These are phyloP conservation scores for Fusarium paranaense DNA, from an alignment of 2,329 filamentous ascomycete species.

Conservation along the genomic window DNA sequence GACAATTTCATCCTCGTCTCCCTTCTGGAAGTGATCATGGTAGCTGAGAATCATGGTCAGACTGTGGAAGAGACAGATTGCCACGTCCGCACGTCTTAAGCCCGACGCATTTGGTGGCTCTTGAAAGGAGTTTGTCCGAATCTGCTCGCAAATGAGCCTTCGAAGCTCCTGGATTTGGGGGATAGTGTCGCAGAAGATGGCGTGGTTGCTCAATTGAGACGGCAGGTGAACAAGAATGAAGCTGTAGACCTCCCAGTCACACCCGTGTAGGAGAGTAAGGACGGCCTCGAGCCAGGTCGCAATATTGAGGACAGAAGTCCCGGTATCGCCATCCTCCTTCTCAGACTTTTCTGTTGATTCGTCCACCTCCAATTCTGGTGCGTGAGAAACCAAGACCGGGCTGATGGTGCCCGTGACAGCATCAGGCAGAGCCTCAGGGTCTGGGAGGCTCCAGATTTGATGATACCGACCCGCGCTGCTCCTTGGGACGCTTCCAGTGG, in stretches of 20 bases:
- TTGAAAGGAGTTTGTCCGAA: constrained; percentile 80
- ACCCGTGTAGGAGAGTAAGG: constrained; percentile 77
- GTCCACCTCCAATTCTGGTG: constrained; percentile 33
- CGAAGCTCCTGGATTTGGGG: constrained; percentile 81
- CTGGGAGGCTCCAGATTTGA: constrained; percentile 70
- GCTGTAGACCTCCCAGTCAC: constrained; percentile 93
- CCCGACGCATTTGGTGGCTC: constrained; percentile 85
- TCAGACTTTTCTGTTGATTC: constrained; percentile 12
- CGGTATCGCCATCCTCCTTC: constrained; percentile 43
- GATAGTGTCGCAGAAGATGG: constrained; percentile 80
- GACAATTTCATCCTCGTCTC: constrained; percentile 90
- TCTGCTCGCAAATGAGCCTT: constrained; percentile 82
- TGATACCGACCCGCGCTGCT: constrained; percentile 53
- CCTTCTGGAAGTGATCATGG: constrained; percentile 84
- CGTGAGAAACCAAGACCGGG: constrained; percentile 61
- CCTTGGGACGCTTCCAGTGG: constrained; percentile 47
- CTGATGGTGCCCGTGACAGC: constrained; percentile 59
- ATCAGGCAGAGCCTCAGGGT: constrained; percentile 66
- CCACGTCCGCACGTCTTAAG: constrained; percentile 87
- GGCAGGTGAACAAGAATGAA: constrained; percentile 89
- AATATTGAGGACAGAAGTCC: constrained; percentile 66
- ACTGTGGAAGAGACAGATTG: constrained; percentile 87
- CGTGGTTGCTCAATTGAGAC: constrained; percentile 89
- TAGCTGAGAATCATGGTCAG: constrained; percentile 92
- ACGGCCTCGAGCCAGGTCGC: constrained; percentile 82